Evolutionary conservation across 2,329 filamentous ascomycete genomes (phyloP), one percentile per base, ranked within the genome.

Genomic region (Penicillium sp.): DNA sequence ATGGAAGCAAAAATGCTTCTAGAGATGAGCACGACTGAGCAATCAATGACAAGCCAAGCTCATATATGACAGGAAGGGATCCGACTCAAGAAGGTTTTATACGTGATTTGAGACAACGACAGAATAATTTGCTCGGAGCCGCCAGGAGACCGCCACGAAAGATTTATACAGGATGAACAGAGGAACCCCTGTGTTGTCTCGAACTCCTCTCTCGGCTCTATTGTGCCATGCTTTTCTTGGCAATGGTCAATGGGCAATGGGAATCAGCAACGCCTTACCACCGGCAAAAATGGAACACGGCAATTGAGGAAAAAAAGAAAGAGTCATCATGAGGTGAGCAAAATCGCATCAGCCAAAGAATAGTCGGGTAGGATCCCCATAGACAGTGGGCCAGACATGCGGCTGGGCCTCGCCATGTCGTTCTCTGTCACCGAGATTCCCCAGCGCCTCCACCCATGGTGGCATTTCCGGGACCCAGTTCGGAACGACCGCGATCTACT

Each of bases 251-350:
- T 23, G 37, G 20, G 39, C 31, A 43, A 46, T 42, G 37, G 36
- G 38, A 37, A 35, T 37, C 32, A 43, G 30, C 35, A 28, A 42
- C 29, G 28, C 20, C 30, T 32, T 27, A 14, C 16, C 28, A 16
- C 40, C 44, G 49, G 44, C 45, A 46, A 50, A 51, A 50, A 45
- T 44, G 40, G 39, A 43, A 43, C 36, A 41, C 10, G 14, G 30
- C 27, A 31, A 14, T 23, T 15, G 38, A 42, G 15, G 36, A 25
- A 31, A 25, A 18, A 26, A 35, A 34, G 44, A 41, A 50, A 50
- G 50, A 50, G 44, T 45, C 13, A 16, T 9, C 11, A n/a, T 13
- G 23, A 10, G 32, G 13, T 16, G 16, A 9, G 8, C 17, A 16
- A 32, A 35, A 27, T 20, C 17, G 18, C 26, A 39, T 34, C 49